Evolutionary conservation across 176 grass and related monocot genomes (phyloP).

Genomic region (Musa troglodytarum): DNA sequence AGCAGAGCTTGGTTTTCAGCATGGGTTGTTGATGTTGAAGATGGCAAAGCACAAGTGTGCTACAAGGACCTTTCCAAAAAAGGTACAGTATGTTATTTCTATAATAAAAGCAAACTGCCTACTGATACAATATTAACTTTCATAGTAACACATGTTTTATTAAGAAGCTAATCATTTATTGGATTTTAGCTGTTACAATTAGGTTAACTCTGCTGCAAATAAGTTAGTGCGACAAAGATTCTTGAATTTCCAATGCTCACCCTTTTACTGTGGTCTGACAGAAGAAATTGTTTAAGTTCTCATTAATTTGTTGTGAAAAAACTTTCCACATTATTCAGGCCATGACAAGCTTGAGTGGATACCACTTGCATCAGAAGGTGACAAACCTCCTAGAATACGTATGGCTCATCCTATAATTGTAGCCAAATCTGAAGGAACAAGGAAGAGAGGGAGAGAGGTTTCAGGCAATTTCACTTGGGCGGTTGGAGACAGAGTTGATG

Average conservation of each 20-base stretch:
- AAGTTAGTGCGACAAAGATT: no score
- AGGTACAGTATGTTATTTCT: constrained; percentile 8
- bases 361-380: constrained; percentile 37
- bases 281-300: no score
- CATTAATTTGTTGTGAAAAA: neutral
- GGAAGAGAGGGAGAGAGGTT: constrained; percentile 71
- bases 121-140: neutral
- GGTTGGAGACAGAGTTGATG: constrained; percentile 85
- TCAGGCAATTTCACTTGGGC: constrained; percentile 54
- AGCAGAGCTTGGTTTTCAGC: constrained; percentile 79
- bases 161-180: neutral
- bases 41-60: constrained; percentile 48
- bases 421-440: constrained; percentile 67
- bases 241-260: no score
- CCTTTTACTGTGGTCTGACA: no score
- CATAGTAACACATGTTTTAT: neutral
- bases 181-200: neutral
- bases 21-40: constrained; percentile 73
- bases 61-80: constrained; percentile 52
- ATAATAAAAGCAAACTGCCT: neutral
- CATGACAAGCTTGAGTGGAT: constrained; percentile 52
- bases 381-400: constrained; percentile 59
- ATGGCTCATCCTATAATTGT: constrained; percentile 44
- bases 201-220: neutral
- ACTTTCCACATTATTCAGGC: constrained; percentile 32